Evolutionary conservation across 331 rosid species (phyloP), one percentile per base, ranked within the genome.

Genomic region (Quercus tomentella): DNA sequence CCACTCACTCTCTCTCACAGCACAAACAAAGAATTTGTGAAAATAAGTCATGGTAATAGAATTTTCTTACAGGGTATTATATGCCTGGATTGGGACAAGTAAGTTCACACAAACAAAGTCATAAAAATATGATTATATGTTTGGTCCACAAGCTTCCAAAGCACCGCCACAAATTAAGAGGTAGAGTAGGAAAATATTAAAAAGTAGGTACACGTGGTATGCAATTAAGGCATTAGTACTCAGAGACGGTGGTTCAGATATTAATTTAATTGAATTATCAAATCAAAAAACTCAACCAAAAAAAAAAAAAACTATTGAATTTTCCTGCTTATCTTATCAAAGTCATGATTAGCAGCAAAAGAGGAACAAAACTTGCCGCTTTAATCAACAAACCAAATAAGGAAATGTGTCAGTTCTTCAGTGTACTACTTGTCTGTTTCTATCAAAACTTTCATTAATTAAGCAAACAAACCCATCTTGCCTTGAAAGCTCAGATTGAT

Each of bases 401-500:
- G 81, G 87, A 86, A 86, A 81, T 73, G 70, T 73, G 81, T 77
- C 87, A 49, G 56, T 63, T 21, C 23, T 58, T n/a, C 49, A 72
- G 74, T 54, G 28, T 51, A 30, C 52, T 31, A 82, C 87, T 57
- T 20, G 72, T 35, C 84, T 17, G 14, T 54, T 77, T 56, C 66
- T 80, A 18, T 72, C 70, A 76, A 65, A 76, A 65, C 70, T 73
- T 76, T 60, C 67, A 63, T 77, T 76, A 69, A 77, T 43, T 67
- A 51, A 77, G 37, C 79, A 77, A 68, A 81, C 79, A 77, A 68
- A 81, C 31, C 72, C 78, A 77, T 54, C 93, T 89, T 90, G 83
- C 88, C 93, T 90, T 90, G 61, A 70, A 92, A 87, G 89, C 83
- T 79, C 76, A 67, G 69, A 73, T 76, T 41, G 45, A 41, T 41